Conservation (phyloP, 1,284 basidiomycete genomes). For the Exobasidium cylindrosporum region DNA sequence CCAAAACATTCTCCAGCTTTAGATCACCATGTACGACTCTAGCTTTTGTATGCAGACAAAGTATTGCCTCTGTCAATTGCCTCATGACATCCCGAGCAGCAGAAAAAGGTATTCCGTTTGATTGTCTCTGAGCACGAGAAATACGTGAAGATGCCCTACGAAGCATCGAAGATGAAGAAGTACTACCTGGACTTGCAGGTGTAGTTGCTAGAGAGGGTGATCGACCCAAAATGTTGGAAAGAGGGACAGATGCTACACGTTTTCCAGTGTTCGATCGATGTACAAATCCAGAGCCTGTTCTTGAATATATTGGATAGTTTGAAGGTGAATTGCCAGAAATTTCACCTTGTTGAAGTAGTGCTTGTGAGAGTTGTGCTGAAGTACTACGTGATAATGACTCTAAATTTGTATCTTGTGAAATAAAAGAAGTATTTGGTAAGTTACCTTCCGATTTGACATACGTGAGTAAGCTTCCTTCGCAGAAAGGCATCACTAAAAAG, state of each 20-base stretch:
- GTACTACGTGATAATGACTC: neutral
- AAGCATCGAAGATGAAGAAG: slow-evolving; percentile 11
- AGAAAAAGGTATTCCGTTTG: slow-evolving; percentile 38
- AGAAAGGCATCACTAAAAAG: slow-evolving; percentile 44
- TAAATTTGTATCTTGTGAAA: neutral
- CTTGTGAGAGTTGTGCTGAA: neutral
- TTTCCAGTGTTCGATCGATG: slow-evolving; percentile 4
- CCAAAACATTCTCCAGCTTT: slow-evolving; percentile 91
- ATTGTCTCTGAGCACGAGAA: slow-evolving; percentile 16
- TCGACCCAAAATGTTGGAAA: neutral
- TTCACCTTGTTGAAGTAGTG: neutral
- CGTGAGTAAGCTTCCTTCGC: slow-evolving; percentile 38
- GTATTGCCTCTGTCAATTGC: slow-evolving; percentile 80
- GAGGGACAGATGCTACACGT: slow-evolving; percentile 1
- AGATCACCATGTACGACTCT: slow-evolving; percentile 65
- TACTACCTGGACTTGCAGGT: neutral
- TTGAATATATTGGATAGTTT: neutral
- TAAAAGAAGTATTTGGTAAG: neutral
- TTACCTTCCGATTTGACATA: slow-evolving; percentile 40
- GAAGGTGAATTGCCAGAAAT: neutral
- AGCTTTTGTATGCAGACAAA: slow-evolving; percentile 78
- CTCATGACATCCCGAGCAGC: slow-evolving; percentile 81
- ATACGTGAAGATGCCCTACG: slow-evolving; percentile 21
- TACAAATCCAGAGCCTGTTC: slow-evolving; percentile 11
- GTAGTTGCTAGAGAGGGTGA: slow-evolving; percentile 1